phyloP scores from a whole-genome alignment of 257 asterid genomes.

The Solanum chaucha region DNA sequence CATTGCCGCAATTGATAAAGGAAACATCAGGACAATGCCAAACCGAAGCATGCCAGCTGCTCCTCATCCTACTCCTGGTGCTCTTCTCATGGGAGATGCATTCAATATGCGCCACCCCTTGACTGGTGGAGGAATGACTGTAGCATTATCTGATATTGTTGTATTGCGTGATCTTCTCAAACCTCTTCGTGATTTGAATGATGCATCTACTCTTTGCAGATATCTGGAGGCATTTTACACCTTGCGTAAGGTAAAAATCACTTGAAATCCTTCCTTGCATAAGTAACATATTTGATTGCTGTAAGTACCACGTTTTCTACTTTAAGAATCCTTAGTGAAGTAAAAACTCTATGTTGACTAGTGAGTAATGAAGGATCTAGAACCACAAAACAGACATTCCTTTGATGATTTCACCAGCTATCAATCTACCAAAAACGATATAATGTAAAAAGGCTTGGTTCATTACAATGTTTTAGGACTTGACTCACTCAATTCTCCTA shows the following conservation, averaged over 20 bases:
- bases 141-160: conserved; percentile 53
- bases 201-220: conserved; percentile 32
- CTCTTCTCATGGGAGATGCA: conserved; percentile 59
- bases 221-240: conserved; percentile 57
- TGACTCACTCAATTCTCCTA: neutral
- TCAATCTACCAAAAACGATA: neutral
- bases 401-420: neutral
- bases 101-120: conserved; percentile 69
- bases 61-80: conserved; percentile 59
- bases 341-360: neutral
- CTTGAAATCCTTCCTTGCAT: neutral
- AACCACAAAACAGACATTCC: neutral
- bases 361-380: neutral
- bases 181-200: conserved; percentile 34
- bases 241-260: conserved; percentile 35
- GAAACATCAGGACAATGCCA: conserved; percentile 55
- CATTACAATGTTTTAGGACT: neutral
- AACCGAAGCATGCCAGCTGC: conserved; percentile 66
- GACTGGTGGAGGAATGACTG: conserved; percentile 74
- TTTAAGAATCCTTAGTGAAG: neutral
- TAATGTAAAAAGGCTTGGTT: neutral
- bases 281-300: neutral
- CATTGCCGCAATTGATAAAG: conserved; percentile 38
- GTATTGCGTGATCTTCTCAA: conserved; percentile 48
- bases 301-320: neutral